Base-by-base conservation (phyloP, 2,329 filamentous ascomycete species). In the Aschersonia sp. region DNA sequence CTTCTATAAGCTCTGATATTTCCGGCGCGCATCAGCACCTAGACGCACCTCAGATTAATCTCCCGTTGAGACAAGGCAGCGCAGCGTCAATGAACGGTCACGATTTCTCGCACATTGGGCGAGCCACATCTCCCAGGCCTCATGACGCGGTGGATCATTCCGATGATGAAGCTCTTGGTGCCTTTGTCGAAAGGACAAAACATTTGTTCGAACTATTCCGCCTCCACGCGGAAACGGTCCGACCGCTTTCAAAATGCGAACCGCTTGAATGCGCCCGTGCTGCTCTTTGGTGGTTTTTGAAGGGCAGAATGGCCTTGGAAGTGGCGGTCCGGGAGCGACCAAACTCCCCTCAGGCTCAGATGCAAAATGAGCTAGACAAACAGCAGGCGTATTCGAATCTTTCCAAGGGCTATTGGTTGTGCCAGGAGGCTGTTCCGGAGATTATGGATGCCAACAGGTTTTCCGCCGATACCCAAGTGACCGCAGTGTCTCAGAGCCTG, bases 221-320 rank as follows among this genome's bases (percentile, higher is more conserved):
- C 39, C 64, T 90, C 42, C 85, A 89, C 49, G 82, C 87, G 0
- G 86, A 94, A 61, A 76, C 81, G 32, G 71, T 82, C 32, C 80
- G 77, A 52, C 79, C 85, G 0, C 60, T 88, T 5, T 71, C 77
- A 48, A 72, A 74, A 32, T 82, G 77, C 45, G 69, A 78, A 0
- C 71, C 83, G 0, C 70, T 74, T 44, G 78, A 87, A 50, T 83
- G 89, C 68, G 71, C 83, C 8, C 76, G 85, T 49, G 82, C 81
- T 30, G 81, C 79, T 4, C 69, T 86, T 1, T 95, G 89, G 89
- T 95, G 89, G 89, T 94, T 95, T 58, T 60, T 94, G 43, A 83
- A 79, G 54, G 89, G 88, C 22, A 81, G 88, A 51, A 77, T 81
- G 57, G 79, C 81, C 8, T 71, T 95, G 46, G 89, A 95, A 61